Conservation (phyloP, 2,329 filamentous ascomycete species). For the Diplodia scrobiculata region DNA sequence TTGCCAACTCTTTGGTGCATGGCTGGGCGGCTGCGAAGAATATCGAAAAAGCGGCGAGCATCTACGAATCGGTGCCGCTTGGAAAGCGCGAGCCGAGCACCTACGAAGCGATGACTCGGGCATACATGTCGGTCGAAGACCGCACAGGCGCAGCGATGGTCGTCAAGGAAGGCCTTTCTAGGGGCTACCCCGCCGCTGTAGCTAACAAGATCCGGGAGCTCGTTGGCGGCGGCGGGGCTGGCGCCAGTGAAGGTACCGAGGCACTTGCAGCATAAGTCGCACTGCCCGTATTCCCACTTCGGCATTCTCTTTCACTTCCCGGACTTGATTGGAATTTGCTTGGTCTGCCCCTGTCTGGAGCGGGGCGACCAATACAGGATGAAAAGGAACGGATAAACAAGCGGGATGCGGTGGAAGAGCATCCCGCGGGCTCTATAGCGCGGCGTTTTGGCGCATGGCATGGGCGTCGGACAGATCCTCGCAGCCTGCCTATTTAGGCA, state of each 20-base stretch:
- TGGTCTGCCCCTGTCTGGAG: neutral
- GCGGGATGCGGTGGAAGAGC: neutral
- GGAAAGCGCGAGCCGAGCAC: constrained; percentile 91
- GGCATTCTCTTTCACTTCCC: neutral
- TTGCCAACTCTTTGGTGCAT: constrained; percentile 96
- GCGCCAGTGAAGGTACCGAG: constrained; percentile 23
- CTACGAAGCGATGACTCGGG: constrained; percentile 97
- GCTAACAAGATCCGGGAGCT: constrained; percentile 92
- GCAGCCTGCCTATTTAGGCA: neutral
- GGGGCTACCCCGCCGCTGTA: constrained; percentile 89
- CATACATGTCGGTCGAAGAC: constrained; percentile 82
- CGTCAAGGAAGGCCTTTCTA: constrained; percentile 84
- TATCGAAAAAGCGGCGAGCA: constrained; percentile 72
- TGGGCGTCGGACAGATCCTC: neutral
- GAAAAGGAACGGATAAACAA: constrained; percentile 1
- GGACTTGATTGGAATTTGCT: neutral
- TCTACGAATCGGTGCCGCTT: constrained; percentile 77
- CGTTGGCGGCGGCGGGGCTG: constrained; percentile 53
- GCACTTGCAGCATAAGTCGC: neutral
- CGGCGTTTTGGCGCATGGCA: constrained; percentile 15
- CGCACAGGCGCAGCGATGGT: constrained; percentile 73
- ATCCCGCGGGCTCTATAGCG: constrained; percentile 13
- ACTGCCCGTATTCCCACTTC: neutral
- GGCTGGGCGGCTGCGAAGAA: constrained; percentile 88
- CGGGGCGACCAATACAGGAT: neutral